Conservation (phyloP, 2,329 filamentous ascomycete species). For the Thielaviopsis euricoi region DNA sequence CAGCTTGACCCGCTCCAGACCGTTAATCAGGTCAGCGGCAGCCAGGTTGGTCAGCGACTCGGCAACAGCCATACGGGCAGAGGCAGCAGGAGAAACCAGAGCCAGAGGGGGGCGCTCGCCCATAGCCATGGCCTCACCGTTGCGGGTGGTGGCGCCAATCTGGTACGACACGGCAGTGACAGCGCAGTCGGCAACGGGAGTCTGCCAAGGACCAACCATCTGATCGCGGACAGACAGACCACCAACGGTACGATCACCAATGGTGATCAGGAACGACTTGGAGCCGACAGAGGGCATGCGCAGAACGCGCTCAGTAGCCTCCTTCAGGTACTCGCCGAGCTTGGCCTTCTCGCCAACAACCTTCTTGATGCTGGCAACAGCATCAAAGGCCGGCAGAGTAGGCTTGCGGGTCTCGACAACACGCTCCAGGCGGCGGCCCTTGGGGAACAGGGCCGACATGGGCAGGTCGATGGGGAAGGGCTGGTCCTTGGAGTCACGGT, state of each 20-base stretch:
- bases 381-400: slow-evolving; percentile 56
- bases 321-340: slow-evolving; percentile 34
- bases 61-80: slow-evolving; percentile 88
- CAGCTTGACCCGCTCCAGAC: slow-evolving; percentile 64
- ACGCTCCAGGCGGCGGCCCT: slow-evolving; percentile 65
- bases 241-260: slow-evolving; percentile 81
- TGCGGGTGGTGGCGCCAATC: slow-evolving; percentile 45
- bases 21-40: slow-evolving; percentile 53
- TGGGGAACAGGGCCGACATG: slow-evolving; percentile 77
- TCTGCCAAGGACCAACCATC: slow-evolving; percentile 94
- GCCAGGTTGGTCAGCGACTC: slow-evolving; percentile 89
- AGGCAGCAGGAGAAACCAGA: slow-evolving; percentile 76
- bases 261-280: slow-evolving; percentile 94
- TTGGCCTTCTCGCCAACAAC: slow-evolving; percentile 38
- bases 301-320: slow-evolving; percentile 69
- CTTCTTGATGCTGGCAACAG: slow-evolving; percentile 44
- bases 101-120: slow-evolving; percentile 83
- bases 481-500: slow-evolving; percentile 58
- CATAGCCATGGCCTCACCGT: slow-evolving; percentile 95
- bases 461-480: slow-evolving; percentile 76
- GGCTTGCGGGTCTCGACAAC: slow-evolving; percentile 55
- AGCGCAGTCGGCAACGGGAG: slow-evolving; percentile 82
- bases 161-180: slow-evolving; percentile 75
- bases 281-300: slow-evolving; percentile 82
- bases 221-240: slow-evolving; percentile 81